Evolutionary conservation across 2,329 filamentous ascomycete genomes (phyloP).

Genomic region (Colletotrichum australisinense): DNA sequence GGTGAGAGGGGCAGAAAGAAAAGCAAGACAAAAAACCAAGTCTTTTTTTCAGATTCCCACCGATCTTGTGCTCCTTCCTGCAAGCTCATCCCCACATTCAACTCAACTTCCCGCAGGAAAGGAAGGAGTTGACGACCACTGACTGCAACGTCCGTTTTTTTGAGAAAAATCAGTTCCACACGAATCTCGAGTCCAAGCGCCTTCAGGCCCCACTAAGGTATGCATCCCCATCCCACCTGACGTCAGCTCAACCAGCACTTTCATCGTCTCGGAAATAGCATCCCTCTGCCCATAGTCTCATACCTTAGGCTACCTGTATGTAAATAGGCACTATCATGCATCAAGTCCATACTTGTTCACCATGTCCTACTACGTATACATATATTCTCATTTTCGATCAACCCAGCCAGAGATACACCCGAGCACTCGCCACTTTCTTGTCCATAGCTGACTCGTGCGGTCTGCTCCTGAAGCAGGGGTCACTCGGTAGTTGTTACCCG

Average conservation of each 20-base stretch:
- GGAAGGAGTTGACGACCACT: background rate
- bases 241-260: background rate
- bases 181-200: background rate
- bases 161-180: background rate
- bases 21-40: background rate
- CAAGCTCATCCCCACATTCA: background rate
- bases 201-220: background rate
- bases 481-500: background rate
- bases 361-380: no score
- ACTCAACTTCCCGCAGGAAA: background rate
- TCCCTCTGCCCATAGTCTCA: no score
- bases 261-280: no score
- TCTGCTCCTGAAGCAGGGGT: background rate
- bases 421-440: background rate
- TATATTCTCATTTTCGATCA: no score
- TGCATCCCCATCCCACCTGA: background rate
- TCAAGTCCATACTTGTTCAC: no score
- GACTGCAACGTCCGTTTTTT: background rate
- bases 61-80: background rate
- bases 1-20: background rate
- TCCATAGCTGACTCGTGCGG: background rate
- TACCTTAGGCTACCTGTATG: no score
- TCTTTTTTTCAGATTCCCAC: background rate
- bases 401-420: background rate
- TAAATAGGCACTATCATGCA: no score